Conservation (phyloP, 805 yeast genomes). For the Zygotorulaspora florentina region DNA sequence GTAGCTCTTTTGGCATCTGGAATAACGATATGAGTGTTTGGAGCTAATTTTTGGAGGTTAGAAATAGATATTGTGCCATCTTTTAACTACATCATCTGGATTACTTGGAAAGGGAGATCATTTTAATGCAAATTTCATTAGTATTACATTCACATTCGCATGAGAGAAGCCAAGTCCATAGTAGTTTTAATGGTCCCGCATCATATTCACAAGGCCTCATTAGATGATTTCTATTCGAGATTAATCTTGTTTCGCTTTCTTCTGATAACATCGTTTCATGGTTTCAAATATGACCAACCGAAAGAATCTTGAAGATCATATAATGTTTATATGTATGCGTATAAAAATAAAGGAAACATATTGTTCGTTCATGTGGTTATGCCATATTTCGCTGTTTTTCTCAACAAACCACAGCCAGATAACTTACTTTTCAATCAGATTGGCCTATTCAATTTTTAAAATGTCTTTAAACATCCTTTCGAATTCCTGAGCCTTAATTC, state of each 20-base stretch:
- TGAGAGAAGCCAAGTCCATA: background rate
- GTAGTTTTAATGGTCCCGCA: background rate
- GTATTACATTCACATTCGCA: background rate
- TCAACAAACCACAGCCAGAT: background rate
- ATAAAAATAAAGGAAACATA: background rate
- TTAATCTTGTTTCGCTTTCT: too few species aligned
- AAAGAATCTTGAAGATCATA: too few species aligned
- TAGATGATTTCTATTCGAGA: too few species aligned
- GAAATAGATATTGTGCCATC: slow-evolving; percentile 7
- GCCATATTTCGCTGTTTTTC: background rate
- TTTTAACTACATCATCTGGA: slow-evolving; percentile 5
- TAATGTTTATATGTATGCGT: slow-evolving; percentile 2
- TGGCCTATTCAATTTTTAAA: slow-evolving; percentile 10
- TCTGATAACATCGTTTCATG: too few species aligned
- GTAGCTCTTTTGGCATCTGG: slow-evolving; percentile 28
- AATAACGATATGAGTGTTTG: slow-evolving; percentile 38
- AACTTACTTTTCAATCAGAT: background rate
- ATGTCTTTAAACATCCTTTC: slow-evolving; percentile 35
- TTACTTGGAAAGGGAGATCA: slow-evolving; percentile 5
- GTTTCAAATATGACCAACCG: too few species aligned
- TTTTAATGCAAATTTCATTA: slow-evolving; percentile 3
- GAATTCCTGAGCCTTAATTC: slow-evolving; percentile 36
- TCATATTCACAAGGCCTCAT: too few species aligned
- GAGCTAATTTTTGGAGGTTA: slow-evolving; percentile 24
- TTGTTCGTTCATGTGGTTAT: background rate